Base-by-base conservation (phyloP, 805 yeast species). In the Candida vartiovaarae region DNA sequence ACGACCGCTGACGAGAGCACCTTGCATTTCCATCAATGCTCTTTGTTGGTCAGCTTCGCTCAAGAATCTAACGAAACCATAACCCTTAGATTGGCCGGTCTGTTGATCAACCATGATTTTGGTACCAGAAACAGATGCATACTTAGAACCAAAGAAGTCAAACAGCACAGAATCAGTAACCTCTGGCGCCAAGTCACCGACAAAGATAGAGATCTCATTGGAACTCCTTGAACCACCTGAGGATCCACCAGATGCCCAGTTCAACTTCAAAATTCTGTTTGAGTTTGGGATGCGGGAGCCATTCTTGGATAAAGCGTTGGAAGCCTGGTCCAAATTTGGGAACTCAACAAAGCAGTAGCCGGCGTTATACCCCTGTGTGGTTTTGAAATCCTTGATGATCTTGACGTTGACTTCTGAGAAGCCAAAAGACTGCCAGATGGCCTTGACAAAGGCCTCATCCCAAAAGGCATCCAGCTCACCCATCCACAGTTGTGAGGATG, bases 281-380 rank as follows among this genome's bases (percentile, higher is more conserved):
- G 78, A 66, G 15, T 80, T 72, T 10, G 95, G 93, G 33, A 90
- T 76, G 8, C 70, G 71, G 34, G 74, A 65, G 2, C 95, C 95
- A 60, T 85, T 83, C 43, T 76, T 72, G 42, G 72, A 65, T 33
- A 87, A 58, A 2, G 95, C 95, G 37, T 71, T 71, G 3, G 79
- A 67, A 0, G 93, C 91, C 31, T 75, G 74, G 20, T 74, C 74
- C 41, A 71, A 67, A 41, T 70, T 69, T 27, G 80, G 70, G 60
- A 89, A 89, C 40, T 84, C 84, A 32, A 89, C 76, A 62, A 89
- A 89, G 60, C 95, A 85, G 63, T 88, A 90, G 24, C 88, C 89
- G 11, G 82, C 77, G 54, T 78, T 78, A 32, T 45, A 43, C n/a
- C 52, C 53, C 32, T 47, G 53, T 8, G 53, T 47, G 20, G 64